Conservation (phyloP, 2,329 filamentous ascomycete species). For the Monilinia fructicola region DNA sequence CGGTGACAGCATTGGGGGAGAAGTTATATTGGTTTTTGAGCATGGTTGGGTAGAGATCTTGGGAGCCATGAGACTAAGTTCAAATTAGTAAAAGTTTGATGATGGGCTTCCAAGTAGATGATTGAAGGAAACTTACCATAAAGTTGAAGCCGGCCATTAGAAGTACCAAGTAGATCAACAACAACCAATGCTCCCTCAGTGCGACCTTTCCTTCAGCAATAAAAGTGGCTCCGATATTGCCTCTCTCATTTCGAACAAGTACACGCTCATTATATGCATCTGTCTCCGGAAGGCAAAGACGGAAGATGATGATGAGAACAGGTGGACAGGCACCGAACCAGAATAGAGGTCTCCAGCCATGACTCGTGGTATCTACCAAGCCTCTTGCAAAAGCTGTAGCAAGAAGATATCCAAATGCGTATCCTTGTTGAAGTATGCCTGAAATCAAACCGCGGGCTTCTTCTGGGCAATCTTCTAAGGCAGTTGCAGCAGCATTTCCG, state of each 20-base stretch:
- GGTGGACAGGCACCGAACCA: conserved; percentile 87
- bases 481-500: conserved; percentile 76
- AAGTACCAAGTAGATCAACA: conserved; percentile 78
- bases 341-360: conserved; percentile 81
- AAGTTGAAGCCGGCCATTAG: conserved; percentile 93
- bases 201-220: conserved; percentile 75
- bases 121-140: conserved; percentile 66
- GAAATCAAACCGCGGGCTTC: conserved; percentile 72
- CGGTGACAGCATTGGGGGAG: conserved; percentile 51
- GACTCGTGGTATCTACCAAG: conserved; percentile 71
- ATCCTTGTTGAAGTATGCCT: conserved; percentile 79
- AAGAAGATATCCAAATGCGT: conserved; percentile 76
- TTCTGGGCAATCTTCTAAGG: conserved; percentile 59
- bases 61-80: conserved; percentile 41
- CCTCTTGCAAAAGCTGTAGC: conserved; percentile 67
- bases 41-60: conserved; percentile 61
- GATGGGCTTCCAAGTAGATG: not conserved
- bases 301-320: conserved; percentile 75
- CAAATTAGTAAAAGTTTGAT: not conserved
- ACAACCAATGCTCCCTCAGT: conserved; percentile 74
- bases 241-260: conserved; percentile 58
- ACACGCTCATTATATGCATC: conserved; percentile 67
- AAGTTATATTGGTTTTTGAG: conserved; percentile 54
- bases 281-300: conserved; percentile 77
- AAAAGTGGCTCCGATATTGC: conserved; percentile 66